A percentile compares a stretch with the other conserved stretches of the same genome.
These are phyloP conservation scores for Heliamphora ciliata DNA, from an alignment of 179 eudicot species.

Conservation along the genomic window DNA sequence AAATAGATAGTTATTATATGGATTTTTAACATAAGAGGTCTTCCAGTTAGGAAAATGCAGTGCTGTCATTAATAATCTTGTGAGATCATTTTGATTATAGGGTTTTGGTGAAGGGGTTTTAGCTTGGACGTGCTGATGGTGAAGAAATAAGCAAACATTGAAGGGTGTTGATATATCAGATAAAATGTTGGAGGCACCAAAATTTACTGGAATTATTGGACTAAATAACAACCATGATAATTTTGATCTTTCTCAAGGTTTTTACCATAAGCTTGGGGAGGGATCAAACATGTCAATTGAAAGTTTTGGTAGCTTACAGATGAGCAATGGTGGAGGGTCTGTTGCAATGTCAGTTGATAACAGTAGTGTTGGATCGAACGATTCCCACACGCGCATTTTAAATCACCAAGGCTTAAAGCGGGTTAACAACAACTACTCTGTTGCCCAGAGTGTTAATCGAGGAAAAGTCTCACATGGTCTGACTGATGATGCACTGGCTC, in stretches of 20 bases:
- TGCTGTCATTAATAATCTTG: background rate
- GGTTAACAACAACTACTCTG: conserved; percentile 44
- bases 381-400: conserved; percentile 70
- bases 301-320: conserved; percentile 63
- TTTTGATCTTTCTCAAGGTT: conserved; percentile 45
- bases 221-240: conserved; percentile 35
- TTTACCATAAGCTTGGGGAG: conserved; percentile 73
- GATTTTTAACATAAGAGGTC: background rate
- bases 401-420: conserved; percentile 65
- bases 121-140: conserved; percentile 30
- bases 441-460: conserved; percentile 51
- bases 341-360: conserved; percentile 84
- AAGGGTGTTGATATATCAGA: conserved; percentile 17
- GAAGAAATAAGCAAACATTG: conserved; percentile 23
- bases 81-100: conserved; percentile 7
- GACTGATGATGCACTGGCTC: conserved; percentile 77
- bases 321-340: conserved; percentile 69
- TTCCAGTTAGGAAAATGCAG: background rate
- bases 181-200: conserved; percentile 76
- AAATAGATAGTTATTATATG: background rate
- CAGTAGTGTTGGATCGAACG: conserved; percentile 82
- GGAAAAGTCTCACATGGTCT: conserved; percentile 65
- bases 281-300: conserved; percentile 79
- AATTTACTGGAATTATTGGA: conserved; percentile 52
- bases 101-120: conserved; percentile 1